Evolutionary conservation across 176 grass and related monocot genomes (phyloP).

Genomic region (Bonia amplexicaulis): DNA sequence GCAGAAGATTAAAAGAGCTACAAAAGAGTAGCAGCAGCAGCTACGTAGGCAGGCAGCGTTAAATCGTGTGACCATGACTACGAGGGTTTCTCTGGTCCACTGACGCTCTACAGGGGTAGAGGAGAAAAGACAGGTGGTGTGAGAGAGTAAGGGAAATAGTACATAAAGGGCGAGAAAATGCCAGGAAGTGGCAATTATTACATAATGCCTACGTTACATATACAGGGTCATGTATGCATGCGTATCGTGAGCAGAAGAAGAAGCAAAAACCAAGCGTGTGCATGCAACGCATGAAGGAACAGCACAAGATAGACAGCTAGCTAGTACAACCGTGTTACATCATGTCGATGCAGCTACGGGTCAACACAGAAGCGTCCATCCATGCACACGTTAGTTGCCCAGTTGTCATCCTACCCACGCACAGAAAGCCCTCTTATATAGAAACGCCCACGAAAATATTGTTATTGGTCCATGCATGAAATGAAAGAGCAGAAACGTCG

Average conservation of each 20-base stretch:
- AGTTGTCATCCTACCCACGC: not conserved
- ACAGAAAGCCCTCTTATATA: not conserved
- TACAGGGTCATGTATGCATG: not conserved
- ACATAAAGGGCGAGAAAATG: not conserved
- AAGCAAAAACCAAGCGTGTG: not conserved
- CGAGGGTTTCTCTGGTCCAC: conserved; percentile 3
- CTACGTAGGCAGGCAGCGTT: conserved; percentile 26
- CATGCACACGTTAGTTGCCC: not conserved
- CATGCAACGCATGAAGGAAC: not conserved
- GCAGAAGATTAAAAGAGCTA: conserved; percentile 38
- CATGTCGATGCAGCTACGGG: not conserved
- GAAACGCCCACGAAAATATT: not conserved
- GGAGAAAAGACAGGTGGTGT: conserved; percentile 9
- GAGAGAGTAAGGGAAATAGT: not conserved
- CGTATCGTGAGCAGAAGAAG: not conserved
- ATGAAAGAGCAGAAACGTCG: not conserved
- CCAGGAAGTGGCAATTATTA: not conserved
- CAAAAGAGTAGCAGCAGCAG: conserved; percentile 36
- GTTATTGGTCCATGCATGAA: not conserved
- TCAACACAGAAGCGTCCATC: not conserved
- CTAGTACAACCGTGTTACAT: not conserved
- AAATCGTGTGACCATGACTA: conserved; percentile 46
- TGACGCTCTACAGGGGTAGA: not conserved
- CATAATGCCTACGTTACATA: not conserved
- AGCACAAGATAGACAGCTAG: not conserved